Conservation (phyloP, 768 basidiomycete genomes). For the Trametes cingulata region DNA sequence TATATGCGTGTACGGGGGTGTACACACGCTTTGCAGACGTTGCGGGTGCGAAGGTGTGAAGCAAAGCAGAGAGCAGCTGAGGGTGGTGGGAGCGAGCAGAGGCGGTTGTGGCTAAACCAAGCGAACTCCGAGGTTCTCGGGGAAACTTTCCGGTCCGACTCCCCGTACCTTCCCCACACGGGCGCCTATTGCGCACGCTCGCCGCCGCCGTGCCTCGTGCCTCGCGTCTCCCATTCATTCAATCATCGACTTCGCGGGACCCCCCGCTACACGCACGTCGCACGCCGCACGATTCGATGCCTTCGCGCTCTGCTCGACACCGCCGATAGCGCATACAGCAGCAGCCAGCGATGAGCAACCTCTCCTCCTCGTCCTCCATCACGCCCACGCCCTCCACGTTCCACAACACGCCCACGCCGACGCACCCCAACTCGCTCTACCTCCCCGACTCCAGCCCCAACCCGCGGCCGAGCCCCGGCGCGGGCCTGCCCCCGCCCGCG, state of each 20-base stretch:
- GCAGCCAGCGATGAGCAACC: constrained; percentile 25
- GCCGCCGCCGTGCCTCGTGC: background rate
- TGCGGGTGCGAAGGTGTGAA: background rate
- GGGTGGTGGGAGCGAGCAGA: no score
- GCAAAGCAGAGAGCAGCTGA: background rate
- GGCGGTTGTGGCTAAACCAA: background rate
- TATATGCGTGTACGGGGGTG: background rate
- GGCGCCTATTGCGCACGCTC: background rate
- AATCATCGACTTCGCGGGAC: background rate
- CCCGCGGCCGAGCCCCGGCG: background rate
- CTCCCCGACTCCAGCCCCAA: background rate
- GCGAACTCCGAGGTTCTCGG: background rate
- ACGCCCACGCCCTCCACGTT: constrained; percentile 28
- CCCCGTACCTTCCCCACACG: background rate
- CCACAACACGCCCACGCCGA: constrained; percentile 20
- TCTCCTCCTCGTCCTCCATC: constrained; percentile 27
- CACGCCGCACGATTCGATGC: background rate
- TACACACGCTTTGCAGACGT: background rate
- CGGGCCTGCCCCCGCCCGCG: constrained; percentile 1
- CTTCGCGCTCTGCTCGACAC: background rate
- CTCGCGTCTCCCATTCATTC: background rate
- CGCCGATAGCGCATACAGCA: background rate
- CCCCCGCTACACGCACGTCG: background rate
- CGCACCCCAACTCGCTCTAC: constrained; percentile 20
- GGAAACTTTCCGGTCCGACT: background rate